Conservation (phyloP, 2,329 filamentous ascomycete genomes). For the Cladosporium sp. region DNA sequence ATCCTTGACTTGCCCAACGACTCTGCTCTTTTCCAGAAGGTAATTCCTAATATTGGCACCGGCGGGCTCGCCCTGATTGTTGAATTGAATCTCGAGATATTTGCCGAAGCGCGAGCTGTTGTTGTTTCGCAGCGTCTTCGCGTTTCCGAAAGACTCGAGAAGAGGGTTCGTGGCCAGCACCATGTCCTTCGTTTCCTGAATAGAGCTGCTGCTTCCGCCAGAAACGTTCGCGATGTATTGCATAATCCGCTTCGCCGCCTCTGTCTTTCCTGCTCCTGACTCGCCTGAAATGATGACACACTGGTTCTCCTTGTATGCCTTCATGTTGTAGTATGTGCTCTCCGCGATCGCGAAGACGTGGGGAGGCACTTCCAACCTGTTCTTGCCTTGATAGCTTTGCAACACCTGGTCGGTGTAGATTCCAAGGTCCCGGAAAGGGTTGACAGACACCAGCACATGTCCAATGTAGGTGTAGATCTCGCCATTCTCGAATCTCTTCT, state of each 20-base stretch:
- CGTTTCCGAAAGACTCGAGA: constrained; percentile 95
- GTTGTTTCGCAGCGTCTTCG: constrained; percentile 96
- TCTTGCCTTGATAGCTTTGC: constrained; percentile 92
- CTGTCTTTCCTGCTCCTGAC: constrained; percentile 96
- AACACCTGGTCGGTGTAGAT: constrained; percentile 96
- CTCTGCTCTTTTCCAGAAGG: constrained; percentile 87
- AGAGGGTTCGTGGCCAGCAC: constrained; percentile 95
- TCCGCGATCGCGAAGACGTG: constrained; percentile 98
- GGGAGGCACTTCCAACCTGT: constrained; percentile 76
- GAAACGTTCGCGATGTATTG: constrained; percentile 99
- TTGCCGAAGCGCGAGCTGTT: constrained; percentile 98
- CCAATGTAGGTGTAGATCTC: constrained; percentile 99
- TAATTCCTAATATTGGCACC: constrained; percentile 99
- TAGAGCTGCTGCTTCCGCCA: constrained; percentile 73
- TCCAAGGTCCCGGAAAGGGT: constrained; percentile 89
- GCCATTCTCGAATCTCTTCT: constrained; percentile 93
- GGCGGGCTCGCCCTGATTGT: constrained; percentile 80
- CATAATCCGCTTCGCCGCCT: constrained; percentile 98
- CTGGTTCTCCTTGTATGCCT: constrained; percentile 97
- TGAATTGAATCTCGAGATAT: constrained; percentile 96
- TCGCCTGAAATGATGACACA: constrained; percentile 99
- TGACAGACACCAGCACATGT: constrained; percentile 98
- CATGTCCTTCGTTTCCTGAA: constrained; percentile 98
- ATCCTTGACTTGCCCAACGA: constrained; percentile 89
- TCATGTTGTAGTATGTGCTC: constrained; percentile 98